Percentiles rank a stretch among this genome's conserved stretches.
phyloP scores from a whole-genome alignment of 768 basidiomycete genomes.

The button mushroom (Agaricus bisporus) region DNA sequence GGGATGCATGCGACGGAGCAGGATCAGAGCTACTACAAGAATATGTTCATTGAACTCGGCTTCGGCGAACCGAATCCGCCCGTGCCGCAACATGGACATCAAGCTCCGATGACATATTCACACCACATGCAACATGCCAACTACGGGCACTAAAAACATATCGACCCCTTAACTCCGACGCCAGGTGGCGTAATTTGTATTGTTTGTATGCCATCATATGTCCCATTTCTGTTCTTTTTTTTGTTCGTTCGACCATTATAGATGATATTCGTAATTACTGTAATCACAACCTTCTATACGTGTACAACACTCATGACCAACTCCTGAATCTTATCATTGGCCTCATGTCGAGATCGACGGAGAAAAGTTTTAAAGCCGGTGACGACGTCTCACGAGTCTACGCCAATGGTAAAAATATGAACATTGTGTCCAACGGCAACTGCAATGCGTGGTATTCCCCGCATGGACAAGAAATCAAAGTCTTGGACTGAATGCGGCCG shows the following conservation, averaged over 20 bases:
- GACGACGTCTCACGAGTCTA: constrained; percentile 35
- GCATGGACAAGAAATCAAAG: constrained; percentile 67
- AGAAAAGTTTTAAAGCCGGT: constrained; percentile 6
- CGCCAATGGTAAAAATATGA: constrained; percentile 57
- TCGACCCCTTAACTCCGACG: not conserved
- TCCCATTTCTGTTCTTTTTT: not conserved
- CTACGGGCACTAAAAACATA: constrained; percentile 1
- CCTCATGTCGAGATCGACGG: not conserved
- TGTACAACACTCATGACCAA: not conserved
- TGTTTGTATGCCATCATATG: not conserved
- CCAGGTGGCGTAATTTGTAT: not conserved
- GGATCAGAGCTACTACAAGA: constrained; percentile 69
- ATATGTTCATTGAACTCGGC: constrained; percentile 71
- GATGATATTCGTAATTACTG: constrained; percentile 9
- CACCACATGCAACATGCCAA: constrained; percentile 20
- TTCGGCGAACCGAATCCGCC: constrained; percentile 37
- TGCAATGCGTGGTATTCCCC: constrained; percentile 60
- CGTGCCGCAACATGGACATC: constrained; percentile 15
- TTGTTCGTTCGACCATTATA: not conserved
- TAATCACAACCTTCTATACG: not conserved
- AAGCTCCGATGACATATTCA: constrained; percentile 24
- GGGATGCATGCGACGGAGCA: constrained; percentile 43
- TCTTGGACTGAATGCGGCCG: constrained; percentile 63
- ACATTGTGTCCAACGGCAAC: constrained; percentile 59
- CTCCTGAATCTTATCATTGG: not conserved